Evolutionary conservation across 116 monocot genomes (phyloP).

Genomic region (Posidonia oceanica): DNA sequence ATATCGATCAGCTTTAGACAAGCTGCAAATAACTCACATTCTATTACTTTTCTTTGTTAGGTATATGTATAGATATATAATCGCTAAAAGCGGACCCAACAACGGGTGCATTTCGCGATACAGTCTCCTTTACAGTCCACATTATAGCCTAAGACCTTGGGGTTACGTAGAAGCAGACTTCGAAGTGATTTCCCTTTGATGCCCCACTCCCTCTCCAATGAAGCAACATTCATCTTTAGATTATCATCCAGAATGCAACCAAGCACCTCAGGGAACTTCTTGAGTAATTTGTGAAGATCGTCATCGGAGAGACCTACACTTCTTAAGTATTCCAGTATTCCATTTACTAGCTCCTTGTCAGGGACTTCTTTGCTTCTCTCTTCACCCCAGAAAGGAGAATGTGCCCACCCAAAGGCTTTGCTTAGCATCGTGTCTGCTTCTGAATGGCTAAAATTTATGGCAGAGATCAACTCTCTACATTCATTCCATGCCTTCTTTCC

Average conservation of each 20-base stretch:
- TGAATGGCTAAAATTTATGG: slow-evolving; percentile 38
- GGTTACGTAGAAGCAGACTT: slow-evolving; percentile 81
- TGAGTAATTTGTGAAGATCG: slow-evolving; percentile 77
- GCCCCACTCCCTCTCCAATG: slow-evolving; percentile 74
- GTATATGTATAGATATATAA: too few relatives aligned
- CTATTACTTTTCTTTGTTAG: too few relatives aligned
- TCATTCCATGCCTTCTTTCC: slow-evolving; percentile 49
- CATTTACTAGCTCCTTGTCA: slow-evolving; percentile 23
- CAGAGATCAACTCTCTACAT: slow-evolving; percentile 33
- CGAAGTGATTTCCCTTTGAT: slow-evolving; percentile 68
- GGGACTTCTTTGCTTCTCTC: slow-evolving; percentile 63
- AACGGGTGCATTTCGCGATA: slow-evolving; percentile 74
- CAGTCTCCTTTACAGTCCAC: slow-evolving; percentile 94
- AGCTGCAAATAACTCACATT: too few relatives aligned
- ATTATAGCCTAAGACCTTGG: slow-evolving; percentile 85
- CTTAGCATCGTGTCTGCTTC: slow-evolving; percentile 57
- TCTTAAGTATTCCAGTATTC: slow-evolving; percentile 44
- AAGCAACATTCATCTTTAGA: slow-evolving; percentile 48
- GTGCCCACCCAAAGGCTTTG: slow-evolving; percentile 81
- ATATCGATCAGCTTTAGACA: too few relatives aligned
- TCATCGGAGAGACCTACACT: slow-evolving; percentile 67
- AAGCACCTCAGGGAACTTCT: slow-evolving; percentile 90
- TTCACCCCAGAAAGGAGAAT: slow-evolving; percentile 95
- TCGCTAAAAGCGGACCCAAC: slow-evolving; percentile 78
- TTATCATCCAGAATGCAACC: slow-evolving; percentile 68